phyloP scores from a whole-genome alignment of 2,329 filamentous ascomycete species.

The Verticillium klebahnii region DNA sequence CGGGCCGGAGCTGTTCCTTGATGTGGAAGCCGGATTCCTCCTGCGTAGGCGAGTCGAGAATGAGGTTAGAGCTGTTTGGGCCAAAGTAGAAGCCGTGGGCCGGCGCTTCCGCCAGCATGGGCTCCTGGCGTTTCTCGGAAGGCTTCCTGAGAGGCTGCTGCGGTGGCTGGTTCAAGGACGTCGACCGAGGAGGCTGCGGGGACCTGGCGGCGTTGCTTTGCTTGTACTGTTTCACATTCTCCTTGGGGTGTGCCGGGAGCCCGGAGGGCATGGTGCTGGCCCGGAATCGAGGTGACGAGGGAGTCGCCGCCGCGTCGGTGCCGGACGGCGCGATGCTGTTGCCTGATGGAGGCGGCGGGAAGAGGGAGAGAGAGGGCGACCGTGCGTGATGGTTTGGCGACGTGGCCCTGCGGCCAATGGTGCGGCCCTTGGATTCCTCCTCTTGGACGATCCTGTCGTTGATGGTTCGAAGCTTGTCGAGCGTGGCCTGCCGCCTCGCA shows the following conservation, averaged over 20 bases:
- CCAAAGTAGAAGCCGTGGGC: constrained; percentile 18
- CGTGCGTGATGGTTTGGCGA: constrained; percentile 31
- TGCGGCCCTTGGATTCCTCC: constrained; percentile 8
- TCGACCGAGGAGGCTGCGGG: neutral
- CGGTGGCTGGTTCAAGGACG: neutral
- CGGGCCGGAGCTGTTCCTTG: constrained; percentile 27
- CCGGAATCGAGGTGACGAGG: constrained; percentile 35
- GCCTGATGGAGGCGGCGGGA: constrained; percentile 25
- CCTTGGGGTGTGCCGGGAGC: neutral
- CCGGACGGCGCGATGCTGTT: constrained; percentile 11
- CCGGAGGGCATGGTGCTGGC: constrained; percentile 48
- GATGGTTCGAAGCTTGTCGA: constrained; percentile 52
- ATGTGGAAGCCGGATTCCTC: constrained; percentile 17
- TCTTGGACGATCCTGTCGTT: constrained; percentile 29
- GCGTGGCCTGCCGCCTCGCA: constrained; percentile 52
- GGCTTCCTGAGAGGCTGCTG: constrained; percentile 11
- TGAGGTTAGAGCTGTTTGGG: constrained; percentile 27
- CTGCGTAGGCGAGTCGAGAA: constrained; percentile 37
- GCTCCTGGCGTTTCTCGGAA: neutral
- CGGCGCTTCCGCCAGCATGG: constrained; percentile 11
- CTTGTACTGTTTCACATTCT: neutral
- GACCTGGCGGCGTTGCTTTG: neutral
- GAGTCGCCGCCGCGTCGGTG: constrained; percentile 17
- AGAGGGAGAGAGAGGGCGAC: constrained; percentile 40
- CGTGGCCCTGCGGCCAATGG: constrained; percentile 37